Evolutionary conservation across 2,329 filamentous ascomycete genomes (phyloP).

Genomic region (Aureobasidium subglaciale): DNA sequence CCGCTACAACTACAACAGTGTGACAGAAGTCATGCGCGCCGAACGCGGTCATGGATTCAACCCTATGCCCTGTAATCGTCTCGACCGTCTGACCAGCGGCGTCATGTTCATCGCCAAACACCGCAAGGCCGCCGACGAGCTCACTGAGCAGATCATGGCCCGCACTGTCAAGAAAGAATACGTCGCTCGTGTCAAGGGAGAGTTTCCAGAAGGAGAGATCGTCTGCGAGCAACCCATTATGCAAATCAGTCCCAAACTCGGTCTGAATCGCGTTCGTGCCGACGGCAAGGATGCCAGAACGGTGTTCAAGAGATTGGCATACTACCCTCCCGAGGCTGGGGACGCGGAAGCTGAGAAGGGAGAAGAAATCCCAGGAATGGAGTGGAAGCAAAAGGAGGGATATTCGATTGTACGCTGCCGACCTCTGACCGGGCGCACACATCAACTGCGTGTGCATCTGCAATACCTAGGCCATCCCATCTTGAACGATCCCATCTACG

Average conservation of each 20-base stretch:
- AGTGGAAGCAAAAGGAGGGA: conserved; percentile 55
- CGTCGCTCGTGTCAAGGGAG: conserved; percentile 79
- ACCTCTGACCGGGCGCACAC: conserved; percentile 86
- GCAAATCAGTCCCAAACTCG: conserved; percentile 88
- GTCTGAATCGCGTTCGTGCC: conserved; percentile 87
- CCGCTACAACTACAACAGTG: conserved; percentile 89
- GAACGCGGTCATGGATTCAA: conserved; percentile 56
- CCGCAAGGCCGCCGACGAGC: conserved; percentile 65
- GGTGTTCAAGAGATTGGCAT: conserved; percentile 86
- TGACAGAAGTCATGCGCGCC: conserved; percentile 86
- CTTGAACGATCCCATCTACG: conserved; percentile 95
- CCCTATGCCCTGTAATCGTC: conserved; percentile 75
- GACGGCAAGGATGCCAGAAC: conserved; percentile 86
- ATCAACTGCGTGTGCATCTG: conserved; percentile 89
- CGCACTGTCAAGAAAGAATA: conserved; percentile 93
- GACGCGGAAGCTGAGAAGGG: conserved; percentile 20
- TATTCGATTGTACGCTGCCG: conserved; percentile 94
- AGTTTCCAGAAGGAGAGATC: conserved; percentile 85
- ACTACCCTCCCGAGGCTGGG: conserved; percentile 58
- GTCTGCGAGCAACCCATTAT: conserved; percentile 92
- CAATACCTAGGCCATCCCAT: conserved; percentile 94
- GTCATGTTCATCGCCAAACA: conserved; percentile 98
- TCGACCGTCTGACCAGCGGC: conserved; percentile 88
- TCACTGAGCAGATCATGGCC: conserved; percentile 68
- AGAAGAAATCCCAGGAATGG: conserved; percentile 27